Conservation (phyloP, 768 basidiomycete species). For the Cyathus striatus region DNA sequence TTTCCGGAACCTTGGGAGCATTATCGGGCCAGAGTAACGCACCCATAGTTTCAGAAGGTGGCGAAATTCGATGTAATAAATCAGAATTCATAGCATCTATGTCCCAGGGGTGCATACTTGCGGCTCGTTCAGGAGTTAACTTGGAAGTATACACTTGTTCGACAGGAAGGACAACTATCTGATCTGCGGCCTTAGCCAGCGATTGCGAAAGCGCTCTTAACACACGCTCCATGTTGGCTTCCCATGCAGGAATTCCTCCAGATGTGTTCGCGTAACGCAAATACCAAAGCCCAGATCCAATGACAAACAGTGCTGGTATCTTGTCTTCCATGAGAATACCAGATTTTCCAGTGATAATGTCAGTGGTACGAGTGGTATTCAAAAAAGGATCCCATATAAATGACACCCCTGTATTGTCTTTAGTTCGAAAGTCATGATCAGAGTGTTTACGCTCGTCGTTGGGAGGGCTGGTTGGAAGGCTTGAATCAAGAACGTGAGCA, state of each 20-base stretch:
- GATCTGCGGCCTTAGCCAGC: slow-evolving; percentile 50
- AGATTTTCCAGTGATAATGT: slow-evolving; percentile 28
- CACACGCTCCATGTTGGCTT: slow-evolving; percentile 63
- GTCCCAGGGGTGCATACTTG: slow-evolving; percentile 70
- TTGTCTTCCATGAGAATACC: neutral
- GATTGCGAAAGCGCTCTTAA: slow-evolving; percentile 42
- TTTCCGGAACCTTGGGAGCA: slow-evolving; percentile 19
- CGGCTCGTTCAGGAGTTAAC: slow-evolving; percentile 56
- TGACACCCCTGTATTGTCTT: slow-evolving; percentile 40
- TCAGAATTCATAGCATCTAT: slow-evolving; percentile 92
- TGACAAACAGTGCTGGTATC: slow-evolving; percentile 61
- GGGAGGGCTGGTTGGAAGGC: slow-evolving; percentile 44
- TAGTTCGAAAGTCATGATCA: slow-evolving; percentile 48
- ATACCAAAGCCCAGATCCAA: slow-evolving; percentile 90
- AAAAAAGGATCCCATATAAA: slow-evolving; percentile 90
- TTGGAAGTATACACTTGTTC: slow-evolving; percentile 65
- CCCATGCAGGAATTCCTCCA: slow-evolving; percentile 78
- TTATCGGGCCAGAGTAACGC: slow-evolving; percentile 20
- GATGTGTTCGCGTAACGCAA: slow-evolving; percentile 68
- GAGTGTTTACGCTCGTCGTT: slow-evolving; percentile 64
- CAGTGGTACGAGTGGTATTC: slow-evolving; percentile 54
- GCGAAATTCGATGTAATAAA: slow-evolving; percentile 61
- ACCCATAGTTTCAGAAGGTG: slow-evolving; percentile 12
- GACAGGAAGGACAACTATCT: slow-evolving; percentile 74
- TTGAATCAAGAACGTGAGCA: slow-evolving; percentile 53